Base-by-base conservation (phyloP, 345 rosid genomes). In the Melaleuca alternifolia region DNA sequence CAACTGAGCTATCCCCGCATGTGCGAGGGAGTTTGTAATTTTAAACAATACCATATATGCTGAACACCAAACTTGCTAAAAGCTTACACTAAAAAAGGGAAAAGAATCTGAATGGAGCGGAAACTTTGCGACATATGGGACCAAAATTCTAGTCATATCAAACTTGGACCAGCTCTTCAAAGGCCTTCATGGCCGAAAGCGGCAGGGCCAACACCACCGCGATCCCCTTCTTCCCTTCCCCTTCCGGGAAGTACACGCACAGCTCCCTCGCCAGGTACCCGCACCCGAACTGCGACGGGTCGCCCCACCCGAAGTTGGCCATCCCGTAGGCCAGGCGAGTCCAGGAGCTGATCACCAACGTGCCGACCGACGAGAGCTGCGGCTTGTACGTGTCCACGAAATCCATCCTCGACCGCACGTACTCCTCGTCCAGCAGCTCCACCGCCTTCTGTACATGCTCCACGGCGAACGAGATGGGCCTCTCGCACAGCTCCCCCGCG, bases 1-100 rank as follows among this genome's bases (percentile, higher is more conserved):
- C 98, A 94, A 94, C 96, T 93, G 94, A 94, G 95, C 96, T 95
- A 95, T 93, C 95, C 95, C 95, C 95, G 93, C 94, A 20, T 0
- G 0, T 1, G 4, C 12, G 76, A 41, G 41, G 41, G 4, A 41
- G 2, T 2, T 41, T 41, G 4, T n/a, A 41, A 41, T 41, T 41
- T 41, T 41, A 41, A 41, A 41, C 2, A 2, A 41, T 41, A 41
- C 4, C 41, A 41, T 41, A 41, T 2, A 41, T 41, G 4, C 4
- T 41, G 41, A 30, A 20, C 77, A 16, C n/a, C 16, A 13, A n/a
- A 59, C 18, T 15, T 15, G 46, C 77, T 2, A 11, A 30, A 30
- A 23, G 44, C 11, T 65, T 65, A 7, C 77, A 7, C 33, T 65
- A 30, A 20, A 37, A 30, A 65, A 33, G 8, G 6, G n/a, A 11